A percentile compares a stretch with the other conserved stretches of the same genome.
These are phyloP conservation scores for Microcyclosporella mali DNA, from an alignment of 2,329 filamentous ascomycete genomes.

Conservation along the genomic window DNA sequence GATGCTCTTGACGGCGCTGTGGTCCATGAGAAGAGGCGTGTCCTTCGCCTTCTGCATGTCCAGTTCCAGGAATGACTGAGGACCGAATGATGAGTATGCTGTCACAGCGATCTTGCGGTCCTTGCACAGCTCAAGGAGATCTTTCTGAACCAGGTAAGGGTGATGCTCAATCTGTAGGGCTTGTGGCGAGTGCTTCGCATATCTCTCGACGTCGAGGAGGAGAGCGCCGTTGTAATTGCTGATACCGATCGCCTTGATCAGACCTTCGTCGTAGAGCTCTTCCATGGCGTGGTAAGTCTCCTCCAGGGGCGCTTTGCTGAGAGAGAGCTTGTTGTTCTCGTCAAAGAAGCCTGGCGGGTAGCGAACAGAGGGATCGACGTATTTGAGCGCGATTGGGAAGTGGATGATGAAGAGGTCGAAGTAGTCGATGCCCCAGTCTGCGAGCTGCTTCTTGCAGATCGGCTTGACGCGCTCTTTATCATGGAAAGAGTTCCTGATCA, in stretches of 20 bases:
- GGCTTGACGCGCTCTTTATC: constrained; percentile 69
- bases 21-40: constrained; percentile 64
- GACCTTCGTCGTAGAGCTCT: constrained; percentile 59
- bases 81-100: constrained; percentile 79
- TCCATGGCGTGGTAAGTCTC: constrained; percentile 83
- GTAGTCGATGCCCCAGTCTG: constrained; percentile 80
- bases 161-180: constrained; percentile 87
- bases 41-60: constrained; percentile 62
- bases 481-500: constrained; percentile 66
- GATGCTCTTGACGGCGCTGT: constrained; percentile 57
- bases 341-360: constrained; percentile 73
- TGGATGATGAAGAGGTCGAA: constrained; percentile 79
- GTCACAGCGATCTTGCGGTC: constrained; percentile 67
- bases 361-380: constrained; percentile 69
- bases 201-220: constrained; percentile 72
- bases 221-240: constrained; percentile 76
- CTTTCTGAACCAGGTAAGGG: constrained; percentile 73
- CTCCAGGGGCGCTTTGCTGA: constrained; percentile 65
- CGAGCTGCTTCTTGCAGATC: constrained; percentile 68
- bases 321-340: constrained; percentile 58
- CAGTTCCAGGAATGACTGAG: constrained; percentile 71
- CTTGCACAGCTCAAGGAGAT: constrained; percentile 64
- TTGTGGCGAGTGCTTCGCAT: constrained; percentile 67
- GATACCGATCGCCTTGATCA: constrained; percentile 70
- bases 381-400: constrained; percentile 80